Percentiles rank a stretch among this genome's conserved stretches.
Evolutionary conservation across 139 green algal species (phyloP).

Genomic region (Ettlia oleoabundans): DNA sequence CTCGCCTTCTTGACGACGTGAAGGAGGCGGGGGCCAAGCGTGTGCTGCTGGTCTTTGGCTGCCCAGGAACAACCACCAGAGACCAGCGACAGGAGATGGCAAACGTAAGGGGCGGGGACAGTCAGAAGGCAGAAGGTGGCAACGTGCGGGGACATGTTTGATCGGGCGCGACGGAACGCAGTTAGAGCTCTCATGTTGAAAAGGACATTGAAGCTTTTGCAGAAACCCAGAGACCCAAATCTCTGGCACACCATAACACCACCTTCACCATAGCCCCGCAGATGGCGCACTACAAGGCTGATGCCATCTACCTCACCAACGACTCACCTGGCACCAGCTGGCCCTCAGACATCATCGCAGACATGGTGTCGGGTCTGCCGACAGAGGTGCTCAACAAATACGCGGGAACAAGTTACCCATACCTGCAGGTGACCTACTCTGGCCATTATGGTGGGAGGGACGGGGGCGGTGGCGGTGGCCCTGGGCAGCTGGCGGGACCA

Average conservation of each 20-base stretch:
- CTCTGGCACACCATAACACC: background rate
- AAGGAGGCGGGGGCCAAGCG: slow-evolving; percentile 54
- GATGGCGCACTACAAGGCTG: slow-evolving; percentile 71
- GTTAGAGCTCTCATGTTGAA: too few relatives aligned
- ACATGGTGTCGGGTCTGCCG: slow-evolving; percentile 83
- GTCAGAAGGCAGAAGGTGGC: background rate
- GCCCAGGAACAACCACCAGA: slow-evolving; percentile 68
- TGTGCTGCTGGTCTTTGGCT: slow-evolving; percentile 93
- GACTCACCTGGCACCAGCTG: slow-evolving; percentile 81
- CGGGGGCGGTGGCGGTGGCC: too few relatives aligned
- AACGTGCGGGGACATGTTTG: too few relatives aligned
- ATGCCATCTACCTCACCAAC: slow-evolving; percentile 95
- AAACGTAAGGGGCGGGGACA: background rate
- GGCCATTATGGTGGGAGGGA: too few relatives aligned
- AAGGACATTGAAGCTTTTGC: too few relatives aligned
- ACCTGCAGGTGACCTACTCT: slow-evolving; percentile 48
- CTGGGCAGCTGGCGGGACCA: too few relatives aligned
- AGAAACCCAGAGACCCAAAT: background rate
- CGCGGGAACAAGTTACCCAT: slow-evolving; percentile 28
- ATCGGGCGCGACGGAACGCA: too few relatives aligned
- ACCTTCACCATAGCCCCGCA: background rate
- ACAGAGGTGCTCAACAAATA: slow-evolving; percentile 62
- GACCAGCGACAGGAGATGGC: slow-evolving; percentile 42
- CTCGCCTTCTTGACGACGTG: slow-evolving; percentile 73
- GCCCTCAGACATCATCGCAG: slow-evolving; percentile 71